Base-by-base conservation (phyloP, 495 filamentous ascomycete species). In the Hypoxylon cercidicola region DNA sequence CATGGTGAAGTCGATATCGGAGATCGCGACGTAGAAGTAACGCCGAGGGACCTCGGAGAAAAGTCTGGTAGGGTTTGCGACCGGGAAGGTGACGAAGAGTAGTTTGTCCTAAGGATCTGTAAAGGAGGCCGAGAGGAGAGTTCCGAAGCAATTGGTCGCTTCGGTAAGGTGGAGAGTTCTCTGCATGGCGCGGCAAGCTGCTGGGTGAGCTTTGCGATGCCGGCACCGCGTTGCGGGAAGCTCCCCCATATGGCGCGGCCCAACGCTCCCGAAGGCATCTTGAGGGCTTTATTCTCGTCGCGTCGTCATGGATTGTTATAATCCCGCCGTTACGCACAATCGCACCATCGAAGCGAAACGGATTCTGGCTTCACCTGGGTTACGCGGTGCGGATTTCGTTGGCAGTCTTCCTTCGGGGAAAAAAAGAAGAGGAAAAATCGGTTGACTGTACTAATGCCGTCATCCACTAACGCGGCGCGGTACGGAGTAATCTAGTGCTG, bases 261-360 rank as follows among this genome's bases (percentile, higher is more conserved):
- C 51, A 68, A 68, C 46, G 65, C 44, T 68, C 47, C 47, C 60
- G 65, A 68, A 52, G 65, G 60, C 65, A 68, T 68, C 55, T 64
- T 68, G 51, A 56, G 65, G 35, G 60, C 60, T 64, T 56, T 68
- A 68, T 52, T 55, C 49, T 56, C 16, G 54, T 52, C 18, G 65
- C 32, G 50, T 59, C 65, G 32, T 68, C 65, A 68, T 68, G 28
- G 65, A 68, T 48, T 9, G 28, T 28, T 52, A n/a, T 45, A 45
- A 13, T 34, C n/a, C 6, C 51, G 12, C 39, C 55, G 43, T 64
- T 56, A 15, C 18, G 39, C 60, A 56, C 54, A 51, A 43, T 64
- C 50, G 43, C 41, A 58, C 35, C 54, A 59, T 68, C 49, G 53
- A 63, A 63, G 40, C 59, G 64, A 60, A 63, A 54, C 47, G 30